Conservation (phyloP, 192 early-diverging fungal species). For the Podila minutissima region DNA sequence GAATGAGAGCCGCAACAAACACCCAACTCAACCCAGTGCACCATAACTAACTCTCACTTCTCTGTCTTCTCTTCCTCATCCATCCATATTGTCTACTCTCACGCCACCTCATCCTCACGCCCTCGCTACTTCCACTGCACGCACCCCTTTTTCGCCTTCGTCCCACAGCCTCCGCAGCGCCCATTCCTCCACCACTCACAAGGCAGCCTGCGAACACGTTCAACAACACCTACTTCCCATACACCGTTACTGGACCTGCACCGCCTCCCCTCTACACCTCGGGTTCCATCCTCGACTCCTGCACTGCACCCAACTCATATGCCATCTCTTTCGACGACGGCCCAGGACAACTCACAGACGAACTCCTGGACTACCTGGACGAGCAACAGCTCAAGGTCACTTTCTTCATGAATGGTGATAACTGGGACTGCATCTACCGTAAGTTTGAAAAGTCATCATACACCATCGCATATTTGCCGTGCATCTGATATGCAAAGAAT, state of each 20-base stretch:
- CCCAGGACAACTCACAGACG: constrained; percentile 60
- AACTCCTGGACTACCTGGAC: constrained; percentile 64
- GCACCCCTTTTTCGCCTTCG: neutral
- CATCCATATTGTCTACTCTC: too few species aligned
- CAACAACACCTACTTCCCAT: constrained; percentile 27
- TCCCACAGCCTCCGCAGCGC: constrained; percentile 15
- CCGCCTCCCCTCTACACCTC: constrained; percentile 12
- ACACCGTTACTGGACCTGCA: constrained; percentile 17
- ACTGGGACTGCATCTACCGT: constrained; percentile 52
- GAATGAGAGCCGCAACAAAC: too few species aligned
- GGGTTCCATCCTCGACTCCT: constrained; percentile 25
- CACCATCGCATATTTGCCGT: constrained; percentile 16
- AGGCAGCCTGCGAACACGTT: neutral
- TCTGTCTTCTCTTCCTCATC: too few species aligned
- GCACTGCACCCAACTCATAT: constrained; percentile 28
- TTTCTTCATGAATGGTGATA: constrained; percentile 72
- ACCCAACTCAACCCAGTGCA: too few species aligned
- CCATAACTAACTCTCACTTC: too few species aligned
- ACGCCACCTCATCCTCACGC: neutral
- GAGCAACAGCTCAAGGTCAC: constrained; percentile 67
- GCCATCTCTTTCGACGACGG: constrained; percentile 77
- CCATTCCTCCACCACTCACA: constrained; percentile 4
- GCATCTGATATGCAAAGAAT: too few species aligned
- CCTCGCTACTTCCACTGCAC: neutral
- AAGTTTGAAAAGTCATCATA: constrained; percentile 46